Conservation (phyloP, 768 basidiomycete genomes). For the Pisolithus orientalis region DNA sequence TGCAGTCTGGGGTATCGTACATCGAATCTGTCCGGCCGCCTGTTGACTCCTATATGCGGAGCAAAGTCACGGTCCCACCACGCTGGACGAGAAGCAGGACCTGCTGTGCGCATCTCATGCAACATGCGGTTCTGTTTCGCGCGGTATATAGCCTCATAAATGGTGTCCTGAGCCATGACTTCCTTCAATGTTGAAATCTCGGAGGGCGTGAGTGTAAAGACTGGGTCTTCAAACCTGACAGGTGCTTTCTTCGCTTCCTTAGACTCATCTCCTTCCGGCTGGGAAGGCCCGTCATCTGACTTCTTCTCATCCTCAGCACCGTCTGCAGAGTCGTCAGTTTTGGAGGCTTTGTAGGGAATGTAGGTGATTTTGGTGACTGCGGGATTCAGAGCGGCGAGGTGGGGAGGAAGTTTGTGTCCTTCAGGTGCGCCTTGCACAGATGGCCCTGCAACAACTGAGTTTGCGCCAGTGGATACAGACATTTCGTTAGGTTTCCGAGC, state of each 20-base stretch:
- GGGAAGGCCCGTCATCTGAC: constrained; percentile 2
- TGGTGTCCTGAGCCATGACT: constrained; percentile 33
- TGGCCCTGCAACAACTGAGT: constrained; percentile 11
- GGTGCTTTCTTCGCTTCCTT: constrained; percentile 8
- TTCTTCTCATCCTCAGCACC: constrained; percentile 20
- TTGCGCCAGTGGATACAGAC: constrained; percentile 5
- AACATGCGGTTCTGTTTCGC: constrained; percentile 47
- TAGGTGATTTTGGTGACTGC: constrained; percentile 27
- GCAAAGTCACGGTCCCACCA: constrained; percentile 63
- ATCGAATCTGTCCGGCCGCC: constrained; percentile 40
- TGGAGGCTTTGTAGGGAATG: constrained; percentile 18
- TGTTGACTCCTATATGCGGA: constrained; percentile 25
- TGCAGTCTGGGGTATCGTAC: constrained; percentile 50
- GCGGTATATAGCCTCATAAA: constrained; percentile 44
- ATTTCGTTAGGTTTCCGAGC: constrained; percentile 17
- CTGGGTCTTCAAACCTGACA: constrained; percentile 18
- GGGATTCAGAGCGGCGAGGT: constrained; percentile 27
- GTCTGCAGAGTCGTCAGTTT: constrained; percentile 16
- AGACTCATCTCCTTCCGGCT: constrained; percentile 12
- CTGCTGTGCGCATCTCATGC: constrained; percentile 41
- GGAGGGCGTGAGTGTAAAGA: constrained; percentile 20
- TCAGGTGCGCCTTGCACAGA: constrained; percentile 22
- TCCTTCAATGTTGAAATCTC: constrained; percentile 30
- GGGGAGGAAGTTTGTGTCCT: constrained; percentile 27
- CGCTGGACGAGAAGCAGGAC: constrained; percentile 37